Percentiles rank a stretch among this genome's conserved stretches.
phyloP scores from a whole-genome alignment of 2,329 filamentous ascomycete genomes.

The Volutella citrinella region DNA sequence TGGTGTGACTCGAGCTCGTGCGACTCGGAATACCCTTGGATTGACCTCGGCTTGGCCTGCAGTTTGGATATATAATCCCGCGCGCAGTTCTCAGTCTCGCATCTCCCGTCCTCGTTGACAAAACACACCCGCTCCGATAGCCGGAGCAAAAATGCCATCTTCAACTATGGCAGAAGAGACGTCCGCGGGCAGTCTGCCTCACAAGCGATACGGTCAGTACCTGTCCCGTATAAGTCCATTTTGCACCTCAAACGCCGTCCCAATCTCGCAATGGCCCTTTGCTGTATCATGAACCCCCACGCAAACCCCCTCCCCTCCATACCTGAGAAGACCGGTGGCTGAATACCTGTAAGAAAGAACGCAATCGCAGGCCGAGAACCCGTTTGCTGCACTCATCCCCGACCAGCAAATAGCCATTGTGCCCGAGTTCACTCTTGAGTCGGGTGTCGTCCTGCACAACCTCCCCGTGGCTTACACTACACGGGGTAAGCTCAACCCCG shows the following conservation, averaged over 20 bases:
- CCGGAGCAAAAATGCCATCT: slow-evolving; percentile 12
- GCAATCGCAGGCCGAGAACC: slow-evolving; percentile 80
- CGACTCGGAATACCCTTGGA: slow-evolving; percentile 4
- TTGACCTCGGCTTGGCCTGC: slow-evolving; percentile 12
- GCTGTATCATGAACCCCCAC: too few species aligned
- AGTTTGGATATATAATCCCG: slow-evolving; percentile 10
- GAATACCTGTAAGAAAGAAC: slow-evolving; percentile 66
- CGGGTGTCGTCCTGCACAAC: slow-evolving; percentile 79
- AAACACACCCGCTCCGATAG: slow-evolving; percentile 1
- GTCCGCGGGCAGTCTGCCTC: slow-evolving; percentile 14
- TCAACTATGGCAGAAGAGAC: slow-evolving; percentile 23
- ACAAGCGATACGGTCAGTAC: slow-evolving; percentile 30
- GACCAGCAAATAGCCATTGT: slow-evolving; percentile 85
- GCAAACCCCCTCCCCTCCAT: not conserved
- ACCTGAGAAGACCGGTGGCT: slow-evolving; percentile 47
- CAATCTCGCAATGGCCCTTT: too few species aligned
- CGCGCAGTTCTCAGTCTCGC: slow-evolving; percentile 2
- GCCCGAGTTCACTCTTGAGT: slow-evolving; percentile 89
- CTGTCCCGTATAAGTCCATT: too few species aligned
- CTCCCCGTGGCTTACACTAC: slow-evolving; percentile 67
- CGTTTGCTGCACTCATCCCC: slow-evolving; percentile 80
- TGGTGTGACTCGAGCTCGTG: slow-evolving; percentile 13
- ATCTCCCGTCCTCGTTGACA: not conserved
- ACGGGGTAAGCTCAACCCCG: slow-evolving; percentile 56
- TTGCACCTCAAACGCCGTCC: too few species aligned